Evolutionary conservation across 2,329 filamentous ascomycete genomes (phyloP), one percentile per base, ranked within the genome.

Genomic region (Calonectria montana): DNA sequence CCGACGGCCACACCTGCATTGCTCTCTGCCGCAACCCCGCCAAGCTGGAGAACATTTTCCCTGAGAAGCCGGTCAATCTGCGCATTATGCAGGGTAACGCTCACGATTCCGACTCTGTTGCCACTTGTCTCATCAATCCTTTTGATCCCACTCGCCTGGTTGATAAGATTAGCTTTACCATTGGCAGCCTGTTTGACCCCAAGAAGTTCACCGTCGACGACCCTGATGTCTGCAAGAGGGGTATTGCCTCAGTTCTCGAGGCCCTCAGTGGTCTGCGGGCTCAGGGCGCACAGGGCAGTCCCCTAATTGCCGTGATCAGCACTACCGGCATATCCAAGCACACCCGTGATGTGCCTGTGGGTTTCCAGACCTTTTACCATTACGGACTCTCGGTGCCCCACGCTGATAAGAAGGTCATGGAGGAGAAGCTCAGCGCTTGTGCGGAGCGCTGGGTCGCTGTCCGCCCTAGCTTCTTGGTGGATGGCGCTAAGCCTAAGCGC

Each of bases 381-480:
- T 75, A 79, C 71, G 66, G 85, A 67, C 78, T 88, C n/a, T 69
- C 75, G 23, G 79, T 80, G 66, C 84, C 87, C 43, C 87, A 88
- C 78, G 79, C 43, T 10, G 88, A 89, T 74, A 89, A 89, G 83
- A 79, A 78, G 73, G 80, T 77, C 25, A 87, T 88, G 85, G 87
- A 89, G 80, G 31, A 35, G 31, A 35, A 8, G 31, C 31, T 35
- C 29, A 73, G 47, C 8, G n/a, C 31, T 55, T 85, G n/a, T 57
- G 73, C 67, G 7, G 83, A 84, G 76, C 74, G 74, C 18, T 84
- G 80, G 71, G 79, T 82, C 23, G 57, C 84, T 6, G 79, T 85
- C 29, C 78, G 85, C 15, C 82, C 83, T 5, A 84, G 82, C 64
- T 72, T 86, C 41, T 72, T 86, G 47, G 72, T 74, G 21, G 74